These are phyloP conservation scores for Cordia subcordata DNA, from an alignment of 257 asterid species.

Conservation along the genomic window DNA sequence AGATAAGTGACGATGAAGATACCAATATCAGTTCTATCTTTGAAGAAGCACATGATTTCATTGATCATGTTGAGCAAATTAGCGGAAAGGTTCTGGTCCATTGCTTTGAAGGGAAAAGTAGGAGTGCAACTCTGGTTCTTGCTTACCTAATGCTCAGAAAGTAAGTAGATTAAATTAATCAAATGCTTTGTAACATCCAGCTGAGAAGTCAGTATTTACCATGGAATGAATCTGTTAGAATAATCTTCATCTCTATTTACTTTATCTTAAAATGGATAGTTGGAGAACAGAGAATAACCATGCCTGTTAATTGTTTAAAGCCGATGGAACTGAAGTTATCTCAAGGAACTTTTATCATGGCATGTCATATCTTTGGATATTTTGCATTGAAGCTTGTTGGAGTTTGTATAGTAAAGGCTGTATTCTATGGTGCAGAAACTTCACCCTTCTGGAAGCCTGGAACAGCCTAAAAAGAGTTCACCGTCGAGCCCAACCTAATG, in stretches of 20 bases:
- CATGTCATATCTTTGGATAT: too few relatives aligned
- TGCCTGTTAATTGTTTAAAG: neutral
- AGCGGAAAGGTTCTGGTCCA: conserved; percentile 94
- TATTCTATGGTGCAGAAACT: conserved; percentile 50
- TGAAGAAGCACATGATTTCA: conserved; percentile 85
- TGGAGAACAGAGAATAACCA: too few relatives aligned
- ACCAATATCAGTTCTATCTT: conserved; percentile 66
- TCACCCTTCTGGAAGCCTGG: conserved; percentile 77
- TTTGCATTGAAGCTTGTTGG: too few relatives aligned
- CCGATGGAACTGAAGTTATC: too few relatives aligned
- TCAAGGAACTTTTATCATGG: too few relatives aligned
- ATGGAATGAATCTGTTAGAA: too few relatives aligned
- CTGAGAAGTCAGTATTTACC: too few relatives aligned
- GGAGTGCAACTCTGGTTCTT: conserved; percentile 89
- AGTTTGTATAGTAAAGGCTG: neutral
- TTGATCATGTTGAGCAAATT: conserved; percentile 59
- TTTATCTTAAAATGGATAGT: too few relatives aligned
- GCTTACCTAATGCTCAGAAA: conserved; percentile 84
- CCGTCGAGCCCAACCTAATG: conserved; percentile 96
- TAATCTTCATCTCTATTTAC: too few relatives aligned
- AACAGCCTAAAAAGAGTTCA: conserved; percentile 73
- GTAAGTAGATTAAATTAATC: conserved; percentile 38
- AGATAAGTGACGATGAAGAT: conserved; percentile 82
- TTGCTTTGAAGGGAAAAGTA: conserved; percentile 97
- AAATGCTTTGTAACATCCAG: too few relatives aligned